Evolutionary conservation across 345 rosid genomes (phyloP).

Genomic region (Eucalyptus tenuipes): DNA sequence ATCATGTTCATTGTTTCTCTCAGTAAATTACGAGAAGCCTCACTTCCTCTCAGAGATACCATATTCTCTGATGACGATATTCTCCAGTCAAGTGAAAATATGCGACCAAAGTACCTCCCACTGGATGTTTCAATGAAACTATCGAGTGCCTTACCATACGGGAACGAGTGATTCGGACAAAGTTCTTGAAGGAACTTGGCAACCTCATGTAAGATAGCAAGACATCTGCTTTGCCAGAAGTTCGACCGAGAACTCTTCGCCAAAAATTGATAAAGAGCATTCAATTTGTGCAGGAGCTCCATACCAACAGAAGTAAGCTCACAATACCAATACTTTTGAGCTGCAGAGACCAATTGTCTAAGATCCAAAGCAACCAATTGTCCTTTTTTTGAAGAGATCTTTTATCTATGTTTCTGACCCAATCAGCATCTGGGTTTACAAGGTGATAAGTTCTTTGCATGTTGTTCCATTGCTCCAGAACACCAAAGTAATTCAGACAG

Average conservation of each 20-base stretch:
- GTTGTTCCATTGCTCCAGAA: conserved; percentile 4
- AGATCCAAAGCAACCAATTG: conserved; percentile 3
- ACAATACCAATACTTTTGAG: conserved; percentile 14
- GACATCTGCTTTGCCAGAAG: conserved; percentile 6
- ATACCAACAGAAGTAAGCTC: conserved; percentile 24
- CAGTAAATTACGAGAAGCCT: conserved; percentile 3
- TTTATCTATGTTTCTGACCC: conserved; percentile 9
- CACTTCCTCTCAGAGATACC: conserved; percentile 16
- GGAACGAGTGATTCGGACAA: neutral
- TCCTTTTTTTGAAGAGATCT: neutral
- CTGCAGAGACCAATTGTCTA: conserved; percentile 13
- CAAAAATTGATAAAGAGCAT: neutral
- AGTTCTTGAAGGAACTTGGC: conserved; percentile 14
- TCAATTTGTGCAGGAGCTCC: conserved; percentile 17
- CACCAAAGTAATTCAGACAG: conserved; percentile 36
- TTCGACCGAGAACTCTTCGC: neutral
- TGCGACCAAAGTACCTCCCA: neutral
- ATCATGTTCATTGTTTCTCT: neutral
- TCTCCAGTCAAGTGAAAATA: conserved; percentile 25
- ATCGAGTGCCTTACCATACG: neutral
- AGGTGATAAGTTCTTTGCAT: conserved; percentile 3
- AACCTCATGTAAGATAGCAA: conserved; percentile 9
- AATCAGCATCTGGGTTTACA: conserved; percentile 14
- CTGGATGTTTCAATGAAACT: neutral
- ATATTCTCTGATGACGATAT: conserved; percentile 7